Conservation (phyloP, 2,329 filamentous ascomycete genomes). For the Pseudogymnoascus sp. region DNA sequence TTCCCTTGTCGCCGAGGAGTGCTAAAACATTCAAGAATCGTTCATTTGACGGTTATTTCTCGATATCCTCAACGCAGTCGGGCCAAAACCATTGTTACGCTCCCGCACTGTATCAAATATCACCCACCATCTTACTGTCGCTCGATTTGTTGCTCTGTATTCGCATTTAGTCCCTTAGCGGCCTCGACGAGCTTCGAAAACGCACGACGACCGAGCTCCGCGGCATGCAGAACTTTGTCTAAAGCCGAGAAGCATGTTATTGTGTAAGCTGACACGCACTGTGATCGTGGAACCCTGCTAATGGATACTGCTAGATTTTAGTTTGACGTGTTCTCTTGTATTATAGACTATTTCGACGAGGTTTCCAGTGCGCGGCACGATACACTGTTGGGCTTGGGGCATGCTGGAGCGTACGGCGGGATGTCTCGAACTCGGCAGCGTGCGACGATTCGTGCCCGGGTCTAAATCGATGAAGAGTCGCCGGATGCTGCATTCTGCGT, state of each 20-base stretch:
- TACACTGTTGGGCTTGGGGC: slow-evolving; percentile 29
- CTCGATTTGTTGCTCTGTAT: too few species aligned
- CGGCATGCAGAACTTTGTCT: slow-evolving; percentile 10
- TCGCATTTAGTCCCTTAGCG: background rate
- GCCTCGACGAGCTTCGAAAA: background rate
- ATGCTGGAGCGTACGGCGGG: slow-evolving; percentile 55
- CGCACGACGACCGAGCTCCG: background rate
- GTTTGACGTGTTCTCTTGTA: slow-evolving; percentile 11
- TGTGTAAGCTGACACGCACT: slow-evolving; percentile 15
- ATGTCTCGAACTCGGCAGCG: slow-evolving; percentile 51
- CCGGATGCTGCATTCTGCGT: slow-evolving; percentile 47
- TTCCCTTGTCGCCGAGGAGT: slow-evolving; percentile 4
- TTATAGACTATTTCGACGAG: slow-evolving; percentile 11
- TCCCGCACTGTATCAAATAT: background rate
- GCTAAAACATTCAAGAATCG: slow-evolving; percentile 11
- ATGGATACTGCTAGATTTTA: background rate
- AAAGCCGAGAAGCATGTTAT: slow-evolving; percentile 22
- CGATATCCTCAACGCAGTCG: background rate
- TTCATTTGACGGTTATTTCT: slow-evolving; percentile 4
- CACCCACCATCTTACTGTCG: background rate
- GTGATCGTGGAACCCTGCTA: background rate
- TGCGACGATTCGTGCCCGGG: slow-evolving; percentile 42
- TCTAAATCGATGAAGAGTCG: slow-evolving; percentile 31
- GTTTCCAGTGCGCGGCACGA: background rate
- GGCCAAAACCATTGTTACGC: background rate